Evolutionary conservation across 768 basidiomycete genomes (phyloP).

Genomic region (Lactarius evosmus): DNA sequence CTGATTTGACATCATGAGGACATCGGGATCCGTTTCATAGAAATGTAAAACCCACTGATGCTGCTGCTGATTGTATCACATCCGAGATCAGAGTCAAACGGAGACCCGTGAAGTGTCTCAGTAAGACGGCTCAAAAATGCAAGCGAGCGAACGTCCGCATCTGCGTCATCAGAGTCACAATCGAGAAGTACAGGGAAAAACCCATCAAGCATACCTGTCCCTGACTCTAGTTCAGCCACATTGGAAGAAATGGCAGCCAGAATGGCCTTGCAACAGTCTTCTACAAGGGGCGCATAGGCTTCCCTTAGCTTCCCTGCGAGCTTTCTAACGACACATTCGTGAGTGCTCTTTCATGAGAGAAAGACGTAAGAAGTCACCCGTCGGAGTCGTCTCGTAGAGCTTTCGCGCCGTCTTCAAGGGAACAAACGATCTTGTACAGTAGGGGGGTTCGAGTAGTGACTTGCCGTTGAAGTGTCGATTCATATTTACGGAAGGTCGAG

Average conservation of each 20-base stretch:
- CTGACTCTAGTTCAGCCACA: constrained; percentile 14
- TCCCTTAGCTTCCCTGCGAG: constrained; percentile 47
- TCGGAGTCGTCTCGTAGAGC: constrained; percentile 58
- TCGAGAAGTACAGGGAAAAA: too few relatives aligned
- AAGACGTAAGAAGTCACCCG: constrained; percentile 1
- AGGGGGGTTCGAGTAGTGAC: constrained; percentile 62
- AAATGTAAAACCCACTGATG: constrained; percentile 15
- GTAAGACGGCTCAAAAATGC: constrained; percentile 27
- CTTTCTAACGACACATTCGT: constrained; percentile 53
- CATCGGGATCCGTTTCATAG: background rate
- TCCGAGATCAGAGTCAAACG: constrained; percentile 19
- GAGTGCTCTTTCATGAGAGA: background rate
- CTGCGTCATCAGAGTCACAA: constrained; percentile 1
- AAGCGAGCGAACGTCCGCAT: constrained; percentile 18
- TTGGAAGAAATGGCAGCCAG: constrained; percentile 13
- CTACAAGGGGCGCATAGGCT: constrained; percentile 24
- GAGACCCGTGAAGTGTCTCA: constrained; percentile 23
- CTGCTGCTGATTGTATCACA: background rate
- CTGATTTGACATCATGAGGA: constrained; percentile 2
- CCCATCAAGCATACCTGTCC: constrained; percentile 3
- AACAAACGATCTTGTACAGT: constrained; percentile 54
- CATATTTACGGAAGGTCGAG: constrained; percentile 59
- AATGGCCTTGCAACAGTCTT: constrained; percentile 16
- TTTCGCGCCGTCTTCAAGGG: constrained; percentile 57
- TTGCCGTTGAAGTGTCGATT: constrained; percentile 55